Conservation (phyloP, 306 rosid genomes). For the Cucumis cinereus region DNA sequence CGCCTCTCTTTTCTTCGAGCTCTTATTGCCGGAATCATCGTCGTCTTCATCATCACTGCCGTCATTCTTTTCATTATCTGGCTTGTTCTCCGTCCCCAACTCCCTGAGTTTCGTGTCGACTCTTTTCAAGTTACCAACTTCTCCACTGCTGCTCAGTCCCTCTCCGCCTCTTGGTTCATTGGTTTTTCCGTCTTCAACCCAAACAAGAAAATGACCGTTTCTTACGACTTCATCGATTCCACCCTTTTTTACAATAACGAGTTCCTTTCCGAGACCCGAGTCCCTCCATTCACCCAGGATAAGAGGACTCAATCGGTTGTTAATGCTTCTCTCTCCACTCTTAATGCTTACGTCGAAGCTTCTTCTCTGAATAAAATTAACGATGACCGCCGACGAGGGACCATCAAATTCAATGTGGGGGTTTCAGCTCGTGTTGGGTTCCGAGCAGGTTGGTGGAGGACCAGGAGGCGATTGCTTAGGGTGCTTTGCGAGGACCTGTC, state of each 20-base stretch:
- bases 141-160: slow-evolving; percentile 24
- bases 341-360: slow-evolving; percentile 11
- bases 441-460: slow-evolving; percentile 59
- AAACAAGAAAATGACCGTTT: slow-evolving; percentile 55
- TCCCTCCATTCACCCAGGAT: slow-evolving; percentile 46
- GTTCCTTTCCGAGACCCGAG: slow-evolving; percentile 21
- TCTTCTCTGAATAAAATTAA: slow-evolving; percentile 13
- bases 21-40: slow-evolving; percentile 37
- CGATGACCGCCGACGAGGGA: slow-evolving; percentile 20
- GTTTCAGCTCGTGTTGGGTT: slow-evolving; percentile 36
- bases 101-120: slow-evolving; percentile 44
- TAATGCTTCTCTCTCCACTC: slow-evolving; percentile 36
- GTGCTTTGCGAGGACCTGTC: slow-evolving; percentile 37
- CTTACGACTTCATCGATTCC: slow-evolving; percentile 30
- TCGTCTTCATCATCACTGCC: slow-evolving; percentile 40
- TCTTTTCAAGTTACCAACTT: slow-evolving; percentile 36
- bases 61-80: slow-evolving; percentile 37
- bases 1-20: slow-evolving; percentile 47
- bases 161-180: slow-evolving; percentile 49
- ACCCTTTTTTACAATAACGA: slow-evolving; percentile 13
- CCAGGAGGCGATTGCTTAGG: slow-evolving; percentile 39
- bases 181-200: slow-evolving; percentile 40
- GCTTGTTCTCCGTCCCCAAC: slow-evolving; percentile 79
- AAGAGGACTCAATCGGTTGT: slow-evolving; percentile 18
- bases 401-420: slow-evolving; percentile 38